Percentiles rank a stretch among this genome's conserved stretches.
phyloP scores from a whole-genome alignment of 805 yeast genomes.

The Saturnispora gosingensis region DNA sequence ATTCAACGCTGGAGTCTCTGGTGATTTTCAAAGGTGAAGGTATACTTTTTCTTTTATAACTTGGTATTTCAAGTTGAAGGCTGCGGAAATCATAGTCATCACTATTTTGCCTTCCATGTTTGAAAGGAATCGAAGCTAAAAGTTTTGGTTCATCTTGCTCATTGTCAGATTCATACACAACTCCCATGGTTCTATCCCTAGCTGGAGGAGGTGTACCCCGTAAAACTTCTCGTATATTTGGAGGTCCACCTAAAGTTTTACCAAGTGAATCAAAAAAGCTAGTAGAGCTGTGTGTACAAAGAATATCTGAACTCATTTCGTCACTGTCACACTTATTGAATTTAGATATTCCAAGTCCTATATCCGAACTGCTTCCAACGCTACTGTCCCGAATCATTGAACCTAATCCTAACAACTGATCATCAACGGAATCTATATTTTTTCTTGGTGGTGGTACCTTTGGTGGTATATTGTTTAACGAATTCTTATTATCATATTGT shows the following conservation, averaged over 20 bases:
- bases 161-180: slow-evolving; percentile 23
- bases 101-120: slow-evolving; percentile 1
- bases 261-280: not conserved
- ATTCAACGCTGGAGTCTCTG: not conserved
- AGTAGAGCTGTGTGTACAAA: not conserved
- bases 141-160: slow-evolving; percentile 11
- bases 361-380: not conserved
- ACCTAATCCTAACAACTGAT: slow-evolving; percentile 3
- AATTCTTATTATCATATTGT: not conserved
- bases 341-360: not conserved
- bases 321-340: not conserved
- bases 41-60: not conserved
- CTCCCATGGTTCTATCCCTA: slow-evolving; percentile 21
- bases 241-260: slow-evolving; percentile 4
- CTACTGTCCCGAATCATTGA: slow-evolving; percentile 1
- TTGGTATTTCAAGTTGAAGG: not conserved
- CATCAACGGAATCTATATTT: slow-evolving; percentile 1
- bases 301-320: not conserved
- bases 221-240: slow-evolving; percentile 4
- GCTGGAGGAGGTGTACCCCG: slow-evolving; percentile 9
- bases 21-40: slow-evolving; percentile 1
- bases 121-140: not conserved
- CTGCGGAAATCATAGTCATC: not conserved
- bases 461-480: not conserved
- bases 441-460: slow-evolving; percentile 17